Evolutionary conservation across 169 alveolate genomes (phyloP), one percentile per base, ranked within the genome.

Genomic region (Eimeria acervulina): DNA sequence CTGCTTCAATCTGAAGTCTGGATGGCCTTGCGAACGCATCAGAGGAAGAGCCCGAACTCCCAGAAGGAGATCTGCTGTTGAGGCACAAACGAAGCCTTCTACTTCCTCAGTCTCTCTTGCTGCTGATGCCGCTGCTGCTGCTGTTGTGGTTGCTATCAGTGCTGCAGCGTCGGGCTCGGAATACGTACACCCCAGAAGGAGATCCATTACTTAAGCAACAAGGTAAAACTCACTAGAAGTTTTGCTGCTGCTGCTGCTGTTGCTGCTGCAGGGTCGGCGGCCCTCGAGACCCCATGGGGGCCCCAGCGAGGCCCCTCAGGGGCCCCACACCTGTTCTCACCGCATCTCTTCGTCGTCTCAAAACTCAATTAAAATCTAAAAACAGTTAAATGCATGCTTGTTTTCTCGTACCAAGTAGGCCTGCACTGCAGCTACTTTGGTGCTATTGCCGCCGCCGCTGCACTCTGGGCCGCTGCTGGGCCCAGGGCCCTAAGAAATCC

Each of bases 181-280:
- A 40, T 36, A 17, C 21, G 40, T 40, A 21, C 44, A 31, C 78
- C 19, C 2, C 44, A 31, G 44, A 23, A 74, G 21, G 31, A 7
- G 33, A 40, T 74, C 55, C 31, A 31, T n/a, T 28, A 36, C 17
- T 15, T 0, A 40, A 36, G 10, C 36, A 17, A 2, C 6, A 74
- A 74, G 40, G 38, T 38, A 74, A 74, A 74, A 40, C 31, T 40
- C 36, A 19, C 28, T 81, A 51, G 74, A 44, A 52, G 74, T 44
- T 31, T 31, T n/a, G 90, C n/a, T 81, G 90, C 4, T 23, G 90
- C 70, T 40, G 90, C 90, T 81, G 47, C 90, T 31, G 66, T 33
- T 81, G 89, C 66, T 78, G 68, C 66, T 78, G 70, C 47, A 21
- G 74, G 44, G n/a, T 52, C 44, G 52, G 13, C 1, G 42, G 72